Conservation (phyloP, 345 rosid species). For the Firmiana major region DNA sequence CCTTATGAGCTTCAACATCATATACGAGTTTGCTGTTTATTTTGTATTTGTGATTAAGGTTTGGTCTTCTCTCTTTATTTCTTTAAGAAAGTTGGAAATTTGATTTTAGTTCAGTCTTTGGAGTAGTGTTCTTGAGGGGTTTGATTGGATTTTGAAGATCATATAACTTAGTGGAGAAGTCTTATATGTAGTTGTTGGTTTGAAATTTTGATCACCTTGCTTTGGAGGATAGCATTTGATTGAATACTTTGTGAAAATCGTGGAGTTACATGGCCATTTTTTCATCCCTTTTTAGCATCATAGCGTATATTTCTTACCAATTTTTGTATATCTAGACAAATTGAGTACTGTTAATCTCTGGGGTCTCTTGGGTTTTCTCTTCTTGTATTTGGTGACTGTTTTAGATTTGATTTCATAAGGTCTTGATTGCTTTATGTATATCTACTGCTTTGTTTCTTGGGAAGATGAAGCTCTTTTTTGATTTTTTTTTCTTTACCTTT, state of each 20-base stretch:
- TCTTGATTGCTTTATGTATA: not conserved
- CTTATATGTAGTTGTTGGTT: not conserved
- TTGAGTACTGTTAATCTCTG: not conserved
- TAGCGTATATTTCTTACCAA: not conserved
- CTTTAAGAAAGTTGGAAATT: slow-evolving; percentile 2
- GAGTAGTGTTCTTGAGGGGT: not conserved
- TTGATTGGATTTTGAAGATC: slow-evolving; percentile 15
- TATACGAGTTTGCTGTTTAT: not conserved
- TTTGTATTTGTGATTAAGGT: not conserved
- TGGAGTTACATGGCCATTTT: slow-evolving; percentile 6
- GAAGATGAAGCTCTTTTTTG: slow-evolving; percentile 5
- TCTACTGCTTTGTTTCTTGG: not conserved
- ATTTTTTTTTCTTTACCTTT: slow-evolving; percentile 10
- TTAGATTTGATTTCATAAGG: slow-evolving; percentile 5
- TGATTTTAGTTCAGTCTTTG: slow-evolving; percentile 6
- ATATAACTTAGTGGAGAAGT: not conserved
- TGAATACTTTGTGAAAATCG: not conserved
- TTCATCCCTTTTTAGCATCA: not conserved
- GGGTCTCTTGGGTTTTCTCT: slow-evolving; percentile 8
- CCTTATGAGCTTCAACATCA: not conserved
- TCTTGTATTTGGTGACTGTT: slow-evolving; percentile 11
- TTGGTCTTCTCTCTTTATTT: not conserved
- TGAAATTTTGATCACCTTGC: slow-evolving; percentile 11
- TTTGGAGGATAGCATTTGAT: slow-evolving; percentile 13
- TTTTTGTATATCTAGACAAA: slow-evolving; percentile 1